Conservation (phyloP, 805 yeast genomes). For the Saccharomycopsis sp. region DNA sequence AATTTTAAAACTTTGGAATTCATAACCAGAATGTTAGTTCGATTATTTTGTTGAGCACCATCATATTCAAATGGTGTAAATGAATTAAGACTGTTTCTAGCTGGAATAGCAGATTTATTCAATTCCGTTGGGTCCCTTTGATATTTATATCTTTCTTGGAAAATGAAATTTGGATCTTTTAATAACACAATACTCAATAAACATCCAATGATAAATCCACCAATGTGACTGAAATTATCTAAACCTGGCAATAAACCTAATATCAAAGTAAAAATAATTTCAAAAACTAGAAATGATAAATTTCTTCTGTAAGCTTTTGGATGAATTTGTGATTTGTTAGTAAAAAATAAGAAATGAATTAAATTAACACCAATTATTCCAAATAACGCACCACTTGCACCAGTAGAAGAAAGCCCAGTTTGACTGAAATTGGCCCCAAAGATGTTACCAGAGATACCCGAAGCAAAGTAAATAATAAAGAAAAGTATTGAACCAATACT, state of each 20-base stretch:
- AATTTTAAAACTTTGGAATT: slow-evolving; percentile 22
- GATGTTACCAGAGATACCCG: slow-evolving; percentile 62
- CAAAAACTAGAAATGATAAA: slow-evolving; percentile 43
- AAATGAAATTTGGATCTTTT: slow-evolving; percentile 47
- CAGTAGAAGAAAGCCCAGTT: slow-evolving; percentile 57
- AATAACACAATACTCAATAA: slow-evolving; percentile 42
- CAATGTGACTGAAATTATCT: slow-evolving; percentile 70
- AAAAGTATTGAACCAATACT: slow-evolving; percentile 49
- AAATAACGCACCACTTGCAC: slow-evolving; percentile 66
- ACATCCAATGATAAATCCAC: slow-evolving; percentile 63
- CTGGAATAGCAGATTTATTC: slow-evolving; percentile 22
- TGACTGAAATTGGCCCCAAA: slow-evolving; percentile 68
- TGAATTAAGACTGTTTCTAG: slow-evolving; percentile 19
- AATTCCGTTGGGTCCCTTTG: slow-evolving; percentile 20
- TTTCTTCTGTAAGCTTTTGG: slow-evolving; percentile 41
- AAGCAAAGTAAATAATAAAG: slow-evolving; percentile 45
- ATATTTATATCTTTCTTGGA: slow-evolving; percentile 22
- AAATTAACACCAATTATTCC: slow-evolving; percentile 62
- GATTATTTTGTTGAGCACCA: slow-evolving; percentile 5
- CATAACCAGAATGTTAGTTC: slow-evolving; percentile 23
- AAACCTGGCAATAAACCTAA: slow-evolving; percentile 66
- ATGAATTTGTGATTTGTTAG: slow-evolving; percentile 42
- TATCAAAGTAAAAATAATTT: slow-evolving; percentile 51
- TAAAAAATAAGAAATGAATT: slow-evolving; percentile 42
- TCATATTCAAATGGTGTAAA: slow-evolving; percentile 22